Conservation (phyloP, 345 rosid genomes). For the Nephelium lappaceum region DNA sequence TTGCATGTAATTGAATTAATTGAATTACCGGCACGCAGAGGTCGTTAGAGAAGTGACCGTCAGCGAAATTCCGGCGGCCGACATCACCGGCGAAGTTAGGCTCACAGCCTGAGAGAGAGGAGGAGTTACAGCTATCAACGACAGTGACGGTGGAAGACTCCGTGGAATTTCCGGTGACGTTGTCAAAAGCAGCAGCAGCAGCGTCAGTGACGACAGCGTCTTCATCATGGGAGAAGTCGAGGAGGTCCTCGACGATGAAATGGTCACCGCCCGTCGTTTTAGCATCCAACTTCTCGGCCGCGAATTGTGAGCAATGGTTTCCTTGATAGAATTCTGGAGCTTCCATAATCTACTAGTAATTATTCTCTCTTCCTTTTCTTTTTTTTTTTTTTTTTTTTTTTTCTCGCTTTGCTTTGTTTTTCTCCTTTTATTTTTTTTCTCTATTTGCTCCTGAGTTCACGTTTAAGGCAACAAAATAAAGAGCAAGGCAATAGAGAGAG, state of each 20-base stretch:
- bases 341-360: slow-evolving; percentile 22
- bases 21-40: slow-evolving; percentile 83
- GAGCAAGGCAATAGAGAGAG: slow-evolving; percentile 13
- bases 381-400: neutral
- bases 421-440: neutral
- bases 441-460: neutral
- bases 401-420: neutral
- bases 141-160: slow-evolving; percentile 58
- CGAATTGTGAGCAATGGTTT: slow-evolving; percentile 36
- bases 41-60: slow-evolving; percentile 62
- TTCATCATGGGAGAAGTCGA: slow-evolving; percentile 85
- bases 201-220: slow-evolving; percentile 51
- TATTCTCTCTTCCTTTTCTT: neutral
- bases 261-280: slow-evolving; percentile 48
- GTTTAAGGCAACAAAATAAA: slow-evolving; percentile 7
- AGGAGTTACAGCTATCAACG: slow-evolving; percentile 71
- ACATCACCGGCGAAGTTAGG: slow-evolving; percentile 40
- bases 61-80: slow-evolving; percentile 40
- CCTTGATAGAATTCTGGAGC: slow-evolving; percentile 35
- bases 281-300: slow-evolving; percentile 39
- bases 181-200: slow-evolving; percentile 22
- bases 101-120: slow-evolving; percentile 41
- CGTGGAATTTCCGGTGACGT: slow-evolving; percentile 43
- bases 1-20: slow-evolving; percentile 15
- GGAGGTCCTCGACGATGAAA: slow-evolving; percentile 86